A percentile compares a stretch with the other conserved stretches of the same genome.
These are phyloP conservation scores for Apiotrichum sp. DNA, from an alignment of 1,284 basidiomycete species.

Conservation along the genomic window DNA sequence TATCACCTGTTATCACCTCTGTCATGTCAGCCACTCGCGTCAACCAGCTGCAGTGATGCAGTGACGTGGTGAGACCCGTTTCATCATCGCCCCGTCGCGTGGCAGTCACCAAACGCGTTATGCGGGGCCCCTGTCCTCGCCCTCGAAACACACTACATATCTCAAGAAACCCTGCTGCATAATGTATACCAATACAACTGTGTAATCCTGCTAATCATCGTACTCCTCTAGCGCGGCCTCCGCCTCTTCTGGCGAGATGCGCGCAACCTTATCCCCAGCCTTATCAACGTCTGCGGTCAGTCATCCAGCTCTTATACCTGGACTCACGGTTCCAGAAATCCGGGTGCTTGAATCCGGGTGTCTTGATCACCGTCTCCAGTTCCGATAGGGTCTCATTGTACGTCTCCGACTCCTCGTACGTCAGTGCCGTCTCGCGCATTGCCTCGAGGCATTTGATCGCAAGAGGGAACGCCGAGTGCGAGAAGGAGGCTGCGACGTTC, in stretches of 20 bases:
- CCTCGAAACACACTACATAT: too few relatives aligned
- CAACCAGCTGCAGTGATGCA: too few relatives aligned
- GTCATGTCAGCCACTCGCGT: too few relatives aligned
- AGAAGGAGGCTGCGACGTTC: slow-evolving; percentile 63
- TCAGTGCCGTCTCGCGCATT: slow-evolving; percentile 60
- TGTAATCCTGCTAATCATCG: slow-evolving; percentile 5
- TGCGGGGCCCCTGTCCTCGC: too few relatives aligned
- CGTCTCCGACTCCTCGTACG: slow-evolving; percentile 43
- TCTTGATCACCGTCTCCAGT: slow-evolving; percentile 32
- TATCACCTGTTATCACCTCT: too few relatives aligned
- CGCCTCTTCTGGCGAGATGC: slow-evolving; percentile 39
- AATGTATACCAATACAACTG: background rate
- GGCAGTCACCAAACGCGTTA: too few relatives aligned
- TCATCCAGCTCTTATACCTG: too few relatives aligned
- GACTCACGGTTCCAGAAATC: slow-evolving; percentile 39
- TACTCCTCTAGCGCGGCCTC: slow-evolving; percentile 34
- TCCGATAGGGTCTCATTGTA: slow-evolving; percentile 39
- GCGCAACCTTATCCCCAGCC: slow-evolving; percentile 25
- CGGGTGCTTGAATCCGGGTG: slow-evolving; percentile 37
- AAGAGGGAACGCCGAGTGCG: slow-evolving; percentile 58
- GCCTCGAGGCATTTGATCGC: slow-evolving; percentile 65
- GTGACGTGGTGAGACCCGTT: too few relatives aligned
- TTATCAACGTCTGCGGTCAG: slow-evolving; percentile 32
- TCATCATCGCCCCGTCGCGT: too few relatives aligned
- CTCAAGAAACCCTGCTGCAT: too few relatives aligned